phyloP scores from a whole-genome alignment of 176 grass and related monocot genomes.

The Aechmea fasciata region DNA sequence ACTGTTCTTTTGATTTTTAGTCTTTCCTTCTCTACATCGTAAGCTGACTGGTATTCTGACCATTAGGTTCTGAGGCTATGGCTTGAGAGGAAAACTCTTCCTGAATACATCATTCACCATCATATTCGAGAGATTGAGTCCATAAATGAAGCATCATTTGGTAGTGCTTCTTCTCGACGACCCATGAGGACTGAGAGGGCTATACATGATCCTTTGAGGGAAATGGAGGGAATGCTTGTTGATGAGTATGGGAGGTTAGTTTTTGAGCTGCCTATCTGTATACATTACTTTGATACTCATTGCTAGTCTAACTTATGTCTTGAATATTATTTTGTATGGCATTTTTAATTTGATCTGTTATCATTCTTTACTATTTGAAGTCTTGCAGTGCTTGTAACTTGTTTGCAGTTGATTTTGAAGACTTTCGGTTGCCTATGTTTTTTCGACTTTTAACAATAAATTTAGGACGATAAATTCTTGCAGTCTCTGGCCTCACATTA shows the following conservation, averaged over 20 bases:
- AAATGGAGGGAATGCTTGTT: slow-evolving; percentile 91
- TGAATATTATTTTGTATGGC: not conserved
- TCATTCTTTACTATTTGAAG: no score
- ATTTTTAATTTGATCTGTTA: no score
- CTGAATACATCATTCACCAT: slow-evolving; percentile 78
- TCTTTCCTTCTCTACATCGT: not conserved
- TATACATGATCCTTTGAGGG: slow-evolving; percentile 84
- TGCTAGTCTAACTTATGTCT: not conserved
- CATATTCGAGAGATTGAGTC: slow-evolving; percentile 81
- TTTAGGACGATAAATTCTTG: no score
- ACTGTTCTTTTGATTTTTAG: not conserved
- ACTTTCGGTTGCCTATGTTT: no score
- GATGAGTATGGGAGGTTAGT: slow-evolving; percentile 95
- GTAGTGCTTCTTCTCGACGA: slow-evolving; percentile 43
- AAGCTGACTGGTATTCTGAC: slow-evolving; percentile 5
- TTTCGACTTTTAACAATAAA: no score
- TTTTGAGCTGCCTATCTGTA: not conserved
- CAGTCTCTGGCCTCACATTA: no score
- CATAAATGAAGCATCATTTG: slow-evolving; percentile 73
- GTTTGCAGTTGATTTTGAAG: no score
- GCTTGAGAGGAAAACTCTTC: slow-evolving; percentile 89
- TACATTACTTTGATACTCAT: not conserved
- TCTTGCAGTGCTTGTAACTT: no score
- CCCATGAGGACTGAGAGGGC: slow-evolving; percentile 74
- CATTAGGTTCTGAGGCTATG: slow-evolving; percentile 89